Conservation (phyloP, 2,329 filamentous ascomycete species). For the Fusarium drepaniforme region DNA sequence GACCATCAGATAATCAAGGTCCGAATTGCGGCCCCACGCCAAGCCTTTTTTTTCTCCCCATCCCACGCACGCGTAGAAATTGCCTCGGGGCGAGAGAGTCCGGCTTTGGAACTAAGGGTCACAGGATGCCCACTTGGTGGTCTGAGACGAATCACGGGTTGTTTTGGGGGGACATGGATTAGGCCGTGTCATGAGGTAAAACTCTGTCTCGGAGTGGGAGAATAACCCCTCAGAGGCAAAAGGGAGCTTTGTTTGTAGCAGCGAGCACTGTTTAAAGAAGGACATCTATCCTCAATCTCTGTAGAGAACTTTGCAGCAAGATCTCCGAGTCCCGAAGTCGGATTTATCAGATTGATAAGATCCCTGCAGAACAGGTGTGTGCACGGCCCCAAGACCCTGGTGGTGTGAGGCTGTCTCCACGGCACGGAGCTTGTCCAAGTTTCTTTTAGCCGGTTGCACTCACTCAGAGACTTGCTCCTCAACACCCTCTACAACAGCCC, state of each 20-base stretch:
- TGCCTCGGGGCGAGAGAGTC: constrained; percentile 24
- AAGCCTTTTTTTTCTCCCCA: constrained; percentile 7
- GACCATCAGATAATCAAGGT: constrained; percentile 33
- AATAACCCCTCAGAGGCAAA: background rate
- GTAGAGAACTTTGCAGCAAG: background rate
- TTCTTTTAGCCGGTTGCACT: background rate
- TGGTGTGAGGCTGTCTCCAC: constrained; percentile 12
- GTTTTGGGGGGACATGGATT: constrained; percentile 4
- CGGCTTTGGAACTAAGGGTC: constrained; percentile 28
- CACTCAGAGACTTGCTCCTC: background rate
- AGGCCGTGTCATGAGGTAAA: constrained; percentile 20
- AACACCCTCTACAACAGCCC: constrained; percentile 1
- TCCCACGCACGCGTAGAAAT: constrained; percentile 9
- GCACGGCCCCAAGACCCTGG: constrained; percentile 9
- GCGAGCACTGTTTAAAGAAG: background rate
- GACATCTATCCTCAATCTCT: background rate
- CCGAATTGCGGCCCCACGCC: constrained; percentile 22
- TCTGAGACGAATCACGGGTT: constrained; percentile 23
- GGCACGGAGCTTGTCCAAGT: background rate
- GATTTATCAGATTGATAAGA: constrained; percentile 43
- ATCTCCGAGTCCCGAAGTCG: constrained; percentile 2
- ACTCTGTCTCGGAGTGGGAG: constrained; percentile 7
- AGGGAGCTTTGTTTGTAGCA: too few species aligned
- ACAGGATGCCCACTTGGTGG: constrained; percentile 36
- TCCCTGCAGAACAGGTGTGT: constrained; percentile 8